Conservation (phyloP, 257 asterid genomes). For the Solanum pennellii region DNA sequence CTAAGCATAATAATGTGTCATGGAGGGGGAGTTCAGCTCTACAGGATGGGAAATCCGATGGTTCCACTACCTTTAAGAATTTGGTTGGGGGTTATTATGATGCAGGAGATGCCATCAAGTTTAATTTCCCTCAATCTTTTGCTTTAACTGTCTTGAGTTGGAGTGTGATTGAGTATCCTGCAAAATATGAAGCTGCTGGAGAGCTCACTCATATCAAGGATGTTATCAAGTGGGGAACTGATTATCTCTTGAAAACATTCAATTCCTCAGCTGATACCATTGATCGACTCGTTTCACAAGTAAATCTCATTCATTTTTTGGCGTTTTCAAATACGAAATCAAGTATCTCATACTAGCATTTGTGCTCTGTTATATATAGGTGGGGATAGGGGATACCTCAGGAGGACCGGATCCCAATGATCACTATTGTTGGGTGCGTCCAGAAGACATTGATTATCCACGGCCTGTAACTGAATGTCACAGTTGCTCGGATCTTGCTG, state of each 20-base stretch:
- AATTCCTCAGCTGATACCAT: slow-evolving; percentile 79
- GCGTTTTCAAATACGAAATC: background rate
- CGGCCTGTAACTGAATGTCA: slow-evolving; percentile 60
- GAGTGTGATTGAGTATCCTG: slow-evolving; percentile 90
- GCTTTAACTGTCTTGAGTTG: slow-evolving; percentile 96
- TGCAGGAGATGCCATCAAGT: slow-evolving; percentile 96
- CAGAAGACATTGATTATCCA: slow-evolving; percentile 79
- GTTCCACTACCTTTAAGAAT: slow-evolving; percentile 42
- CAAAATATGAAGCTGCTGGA: slow-evolving; percentile 81
- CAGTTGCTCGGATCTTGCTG: slow-evolving; percentile 84
- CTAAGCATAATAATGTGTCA: slow-evolving; percentile 84
- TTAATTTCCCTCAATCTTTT: slow-evolving; percentile 73
- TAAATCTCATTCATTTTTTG: background rate
- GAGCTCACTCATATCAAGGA: slow-evolving; percentile 85
- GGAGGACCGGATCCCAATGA: slow-evolving; percentile 60
- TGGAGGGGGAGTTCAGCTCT: slow-evolving; percentile 93
- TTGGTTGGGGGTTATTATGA: slow-evolving; percentile 87
- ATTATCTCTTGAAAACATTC: slow-evolving; percentile 85
- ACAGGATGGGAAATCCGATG: slow-evolving; percentile 58
- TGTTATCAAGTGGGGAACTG: slow-evolving; percentile 91
- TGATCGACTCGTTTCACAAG: slow-evolving; percentile 66
- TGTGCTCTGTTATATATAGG: slow-evolving; percentile 29
- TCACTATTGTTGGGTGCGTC: slow-evolving; percentile 93
- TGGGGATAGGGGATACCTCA: slow-evolving; percentile 75
- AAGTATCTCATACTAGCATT: background rate